Evolutionary conservation across 192 early-diverging fungal species (phyloP), one percentile per base, ranked within the genome.

Genomic region (Funneliformis geosporum): DNA sequence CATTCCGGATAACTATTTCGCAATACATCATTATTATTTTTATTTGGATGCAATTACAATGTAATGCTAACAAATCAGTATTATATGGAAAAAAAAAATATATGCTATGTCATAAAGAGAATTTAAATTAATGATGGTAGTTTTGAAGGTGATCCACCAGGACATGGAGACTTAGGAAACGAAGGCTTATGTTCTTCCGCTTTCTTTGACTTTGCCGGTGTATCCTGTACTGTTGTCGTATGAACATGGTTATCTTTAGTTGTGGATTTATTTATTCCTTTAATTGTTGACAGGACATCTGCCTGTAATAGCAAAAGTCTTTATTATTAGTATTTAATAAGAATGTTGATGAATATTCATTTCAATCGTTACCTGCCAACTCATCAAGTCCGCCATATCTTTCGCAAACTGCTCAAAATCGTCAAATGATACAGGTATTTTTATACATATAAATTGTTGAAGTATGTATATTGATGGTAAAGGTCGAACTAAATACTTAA

Each of bases 221-320:
- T 44, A 33, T 72, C 40, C 42, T 72, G 1, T 11, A 72, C 70
- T 47, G 1, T 2, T 10, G 70, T 72, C 47, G 47, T 72, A 33
- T 47, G 44, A 12, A 72, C 4, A 72, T 72, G 18, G 8, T 72
- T 72, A 50, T 72, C 25, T 46, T 44, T 44, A 21, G 70, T 72
- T 1, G 70, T 72, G 5, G 1, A 43, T 27, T 72, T 72, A 72
- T 72, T 72, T 43, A 72, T 47, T 72, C 1, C 70, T 72, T 10
- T 72, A 18, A 47, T 33, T 8, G 12, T 72, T 2, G 70, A 72
- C 4, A 72, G 27, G 11, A 72, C 70, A 72, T 72, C 70, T 1
- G 42, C 47, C 70, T 72, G 70, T 47, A 44, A 47, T 46, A 72
- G 47, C 10, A 72, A 72, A 14, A 72, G 10, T n/a, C n/a, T n/a